These are phyloP conservation scores for Rhizopus arrhizus DNA, from an alignment of 371 early-diverging fungal genomes.

Conservation along the genomic window DNA sequence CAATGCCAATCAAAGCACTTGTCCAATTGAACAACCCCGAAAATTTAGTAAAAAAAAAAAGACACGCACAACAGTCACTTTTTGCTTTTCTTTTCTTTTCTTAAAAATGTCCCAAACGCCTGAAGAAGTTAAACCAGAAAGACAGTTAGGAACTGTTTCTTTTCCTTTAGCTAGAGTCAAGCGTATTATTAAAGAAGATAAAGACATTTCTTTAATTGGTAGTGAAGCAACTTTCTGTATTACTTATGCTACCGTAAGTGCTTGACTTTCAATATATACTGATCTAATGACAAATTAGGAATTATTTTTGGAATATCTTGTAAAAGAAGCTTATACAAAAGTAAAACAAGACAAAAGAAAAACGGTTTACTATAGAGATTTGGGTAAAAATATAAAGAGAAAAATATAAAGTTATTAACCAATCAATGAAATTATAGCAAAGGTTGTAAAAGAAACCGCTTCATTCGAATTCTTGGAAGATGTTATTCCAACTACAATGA, in stretches of 20 bases:
- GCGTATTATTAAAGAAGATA: conserved; percentile 83
- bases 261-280: not conserved
- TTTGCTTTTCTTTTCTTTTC: conserved; percentile 9
- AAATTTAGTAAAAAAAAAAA: no score
- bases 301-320: conserved; percentile 76
- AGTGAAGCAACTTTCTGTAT: conserved; percentile 80
- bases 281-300: conserved; percentile 49
- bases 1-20: no score
- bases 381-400: conserved; percentile 51
- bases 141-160: conserved; percentile 57
- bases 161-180: conserved; percentile 80
- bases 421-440: conserved; percentile 25
- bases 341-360: conserved; percentile 74
- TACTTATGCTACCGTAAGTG: conserved; percentile 71
- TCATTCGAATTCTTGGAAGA: conserved; percentile 56
- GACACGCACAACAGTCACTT: not conserved
- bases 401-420: not conserved
- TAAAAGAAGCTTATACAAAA: conserved; percentile 62
- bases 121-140: conserved; percentile 25
- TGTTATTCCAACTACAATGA: conserved; percentile 62
- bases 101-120: not conserved
- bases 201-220: conserved; percentile 69
- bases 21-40: no score
- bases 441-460: conserved; percentile 44
- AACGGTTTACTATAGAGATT: conserved; percentile 75